Evolutionary conservation across 2,329 filamentous ascomycete species (phyloP).

Genomic region (Aspergillus glaucus): DNA sequence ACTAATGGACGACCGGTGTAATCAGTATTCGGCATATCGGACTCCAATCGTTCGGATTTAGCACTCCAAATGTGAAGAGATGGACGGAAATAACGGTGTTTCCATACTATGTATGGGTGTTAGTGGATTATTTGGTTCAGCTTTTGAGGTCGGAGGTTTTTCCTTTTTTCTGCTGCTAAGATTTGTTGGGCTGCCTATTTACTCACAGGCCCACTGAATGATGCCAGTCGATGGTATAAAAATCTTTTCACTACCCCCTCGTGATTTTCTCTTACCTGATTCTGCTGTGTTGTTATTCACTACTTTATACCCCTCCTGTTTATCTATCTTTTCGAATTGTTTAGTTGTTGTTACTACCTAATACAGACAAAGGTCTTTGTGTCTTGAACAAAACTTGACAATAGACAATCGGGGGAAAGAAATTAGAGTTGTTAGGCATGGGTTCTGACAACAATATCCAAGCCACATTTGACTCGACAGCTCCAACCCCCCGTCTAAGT

Average conservation of each 20-base stretch:
- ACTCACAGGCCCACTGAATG: background rate
- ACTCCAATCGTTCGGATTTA: too few species aligned
- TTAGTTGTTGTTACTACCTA: background rate
- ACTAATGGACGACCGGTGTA: too few species aligned
- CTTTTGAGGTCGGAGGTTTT: background rate
- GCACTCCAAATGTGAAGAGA: too few species aligned
- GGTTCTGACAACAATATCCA: slow-evolving; percentile 1
- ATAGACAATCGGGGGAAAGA: background rate
- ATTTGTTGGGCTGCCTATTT: background rate
- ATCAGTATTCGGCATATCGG: too few species aligned
- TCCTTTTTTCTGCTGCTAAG: background rate
- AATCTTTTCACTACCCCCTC: background rate
- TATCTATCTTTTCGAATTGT: background rate
- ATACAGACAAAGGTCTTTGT: too few species aligned
- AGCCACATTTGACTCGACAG: slow-evolving; percentile 2
- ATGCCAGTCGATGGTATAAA: background rate
- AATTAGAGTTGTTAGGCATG: background rate
- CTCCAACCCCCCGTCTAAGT: slow-evolving; percentile 3
- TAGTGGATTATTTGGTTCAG: background rate
- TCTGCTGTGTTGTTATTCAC: background rate
- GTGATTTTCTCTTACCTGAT: background rate
- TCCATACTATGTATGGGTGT: too few species aligned
- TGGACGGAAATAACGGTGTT: too few species aligned
- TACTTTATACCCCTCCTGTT: background rate
- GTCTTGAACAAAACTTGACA: too few species aligned